Evolutionary conservation across 306 rosid species (phyloP).

Genomic region (Astragalus glycyphyllos): DNA sequence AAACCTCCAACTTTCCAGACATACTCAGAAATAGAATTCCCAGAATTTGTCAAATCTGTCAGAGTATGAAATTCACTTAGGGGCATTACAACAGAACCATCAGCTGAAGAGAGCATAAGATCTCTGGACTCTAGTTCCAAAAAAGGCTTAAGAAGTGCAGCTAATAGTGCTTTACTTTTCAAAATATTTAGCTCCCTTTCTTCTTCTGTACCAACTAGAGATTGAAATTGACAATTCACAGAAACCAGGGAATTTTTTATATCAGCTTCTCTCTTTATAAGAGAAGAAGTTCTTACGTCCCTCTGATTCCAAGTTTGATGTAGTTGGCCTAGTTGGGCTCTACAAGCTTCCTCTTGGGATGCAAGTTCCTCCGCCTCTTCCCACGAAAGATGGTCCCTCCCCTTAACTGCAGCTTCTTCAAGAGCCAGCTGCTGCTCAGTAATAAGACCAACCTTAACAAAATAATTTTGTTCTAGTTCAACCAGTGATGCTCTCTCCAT

Average conservation of each 20-base stretch:
- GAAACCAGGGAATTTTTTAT: conserved; percentile 73
- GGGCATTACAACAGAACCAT: conserved; percentile 53
- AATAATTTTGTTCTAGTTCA: conserved; percentile 90
- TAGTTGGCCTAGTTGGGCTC: conserved; percentile 87
- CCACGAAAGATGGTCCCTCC: conserved; percentile 98
- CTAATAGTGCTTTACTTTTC: conserved; percentile 66
- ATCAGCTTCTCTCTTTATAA: conserved; percentile 83
- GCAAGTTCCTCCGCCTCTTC: conserved; percentile 99
- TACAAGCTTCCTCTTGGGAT: conserved; percentile 95
- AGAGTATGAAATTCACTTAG: conserved; percentile 56
- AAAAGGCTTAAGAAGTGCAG: conserved; percentile 78
- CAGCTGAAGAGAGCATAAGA: conserved; percentile 59
- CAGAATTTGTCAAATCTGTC: conserved; percentile 73
- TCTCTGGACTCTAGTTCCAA: conserved; percentile 76
- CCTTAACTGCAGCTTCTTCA: conserved; percentile 88
- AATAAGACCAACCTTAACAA: conserved; percentile 80
- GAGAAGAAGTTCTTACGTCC: conserved; percentile 70
- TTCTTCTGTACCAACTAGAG: conserved; percentile 61
- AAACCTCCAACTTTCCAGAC: conserved; percentile 82
- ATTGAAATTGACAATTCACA: conserved; percentile 71
- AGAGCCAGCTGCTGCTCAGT: conserved; percentile 94
- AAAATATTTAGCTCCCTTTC: conserved; percentile 60
- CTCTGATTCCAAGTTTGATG: conserved; percentile 94
- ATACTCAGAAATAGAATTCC: conserved; percentile 74
- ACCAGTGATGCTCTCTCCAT: conserved; percentile 74